phyloP scores from a whole-genome alignment of 352 stramenopile genomes.

The Thraustotheca clavata region DNA sequence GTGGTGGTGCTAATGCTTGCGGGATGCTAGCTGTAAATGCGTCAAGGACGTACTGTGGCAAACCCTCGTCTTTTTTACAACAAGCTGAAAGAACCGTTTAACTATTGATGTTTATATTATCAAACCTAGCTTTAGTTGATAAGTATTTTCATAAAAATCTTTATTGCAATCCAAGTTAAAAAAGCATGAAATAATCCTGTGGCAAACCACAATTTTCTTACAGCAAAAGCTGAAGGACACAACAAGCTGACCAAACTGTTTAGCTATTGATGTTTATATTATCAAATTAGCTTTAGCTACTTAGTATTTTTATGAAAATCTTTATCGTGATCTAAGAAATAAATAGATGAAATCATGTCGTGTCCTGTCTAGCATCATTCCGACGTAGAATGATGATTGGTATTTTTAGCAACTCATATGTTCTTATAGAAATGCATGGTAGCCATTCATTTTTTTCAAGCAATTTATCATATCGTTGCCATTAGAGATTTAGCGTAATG shows the following conservation, averaged over 20 bases:
- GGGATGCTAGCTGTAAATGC: constrained; percentile 15
- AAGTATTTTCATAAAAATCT: not conserved
- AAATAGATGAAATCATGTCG: not conserved
- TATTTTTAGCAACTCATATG: too few relatives aligned
- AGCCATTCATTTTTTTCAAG: constrained; percentile 7
- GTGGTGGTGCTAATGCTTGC: not conserved
- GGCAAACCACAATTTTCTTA: not conserved
- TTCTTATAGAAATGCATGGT: too few relatives aligned
- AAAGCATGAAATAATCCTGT: not conserved
- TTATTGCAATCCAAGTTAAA: not conserved
- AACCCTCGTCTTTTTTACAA: not conserved
- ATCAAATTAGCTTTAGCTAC: not conserved
- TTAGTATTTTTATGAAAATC: not conserved
- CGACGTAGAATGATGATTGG: too few relatives aligned
- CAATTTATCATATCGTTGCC: not conserved
- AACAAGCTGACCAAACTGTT: not conserved
- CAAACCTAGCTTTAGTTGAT: not conserved
- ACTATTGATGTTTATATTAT: not conserved
- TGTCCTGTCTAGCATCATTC: constrained; percentile 10
- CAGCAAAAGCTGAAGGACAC: too few relatives aligned
- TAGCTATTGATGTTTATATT: not conserved
- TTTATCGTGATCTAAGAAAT: not conserved
- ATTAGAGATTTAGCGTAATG: not conserved
- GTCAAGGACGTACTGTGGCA: constrained; percentile 8
- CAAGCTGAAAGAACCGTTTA: not conserved